A percentile compares a stretch with the other conserved stretches of the same genome.
phyloP scores from a whole-genome alignment of 768 basidiomycete genomes.

The Lentinula sp. region DNA sequence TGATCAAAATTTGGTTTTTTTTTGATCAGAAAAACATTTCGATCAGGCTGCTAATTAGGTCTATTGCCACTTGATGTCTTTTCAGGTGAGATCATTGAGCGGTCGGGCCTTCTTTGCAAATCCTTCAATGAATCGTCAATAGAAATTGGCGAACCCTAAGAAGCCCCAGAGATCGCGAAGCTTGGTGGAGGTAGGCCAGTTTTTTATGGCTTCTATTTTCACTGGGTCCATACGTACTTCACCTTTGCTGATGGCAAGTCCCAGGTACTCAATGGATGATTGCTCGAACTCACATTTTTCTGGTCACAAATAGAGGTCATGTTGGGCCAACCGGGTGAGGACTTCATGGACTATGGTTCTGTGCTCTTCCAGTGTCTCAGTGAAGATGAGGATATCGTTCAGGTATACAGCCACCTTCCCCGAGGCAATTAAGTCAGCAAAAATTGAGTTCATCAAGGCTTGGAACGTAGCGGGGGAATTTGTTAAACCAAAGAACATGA shows the following conservation, averaged over 20 bases:
- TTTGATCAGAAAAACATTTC: no score
- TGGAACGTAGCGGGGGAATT: no score
- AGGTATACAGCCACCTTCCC: no score
- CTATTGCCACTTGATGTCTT: slow-evolving; percentile 12
- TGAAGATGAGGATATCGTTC: no score
- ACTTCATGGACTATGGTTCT: no score
- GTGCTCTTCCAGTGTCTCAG: no score
- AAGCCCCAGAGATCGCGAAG: slow-evolving; percentile 31
- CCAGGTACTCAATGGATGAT: slow-evolving; percentile 12
- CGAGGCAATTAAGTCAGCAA: no score
- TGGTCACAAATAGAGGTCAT: slow-evolving; percentile 15
- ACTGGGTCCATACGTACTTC: slow-evolving; percentile 25
- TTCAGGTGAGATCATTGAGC: slow-evolving; percentile 5
- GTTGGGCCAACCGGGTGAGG: no score
- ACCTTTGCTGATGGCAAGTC: slow-evolving; percentile 4
- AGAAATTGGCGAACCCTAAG: slow-evolving; percentile 41
- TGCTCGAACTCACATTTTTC: slow-evolving; percentile 20
- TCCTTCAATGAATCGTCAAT: slow-evolving; percentile 29
- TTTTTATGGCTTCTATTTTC: slow-evolving; percentile 28
- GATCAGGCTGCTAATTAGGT: no score
- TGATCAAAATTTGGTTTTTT: no score
- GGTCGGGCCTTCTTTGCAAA: slow-evolving; percentile 26
- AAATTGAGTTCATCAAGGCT: no score
- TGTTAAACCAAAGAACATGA: no score
- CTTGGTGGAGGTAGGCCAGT: slow-evolving; percentile 29